Evolutionary conservation across 306 rosid species (phyloP), one percentile per base, ranked within the genome.

Genomic region (Castanospermum australe): DNA sequence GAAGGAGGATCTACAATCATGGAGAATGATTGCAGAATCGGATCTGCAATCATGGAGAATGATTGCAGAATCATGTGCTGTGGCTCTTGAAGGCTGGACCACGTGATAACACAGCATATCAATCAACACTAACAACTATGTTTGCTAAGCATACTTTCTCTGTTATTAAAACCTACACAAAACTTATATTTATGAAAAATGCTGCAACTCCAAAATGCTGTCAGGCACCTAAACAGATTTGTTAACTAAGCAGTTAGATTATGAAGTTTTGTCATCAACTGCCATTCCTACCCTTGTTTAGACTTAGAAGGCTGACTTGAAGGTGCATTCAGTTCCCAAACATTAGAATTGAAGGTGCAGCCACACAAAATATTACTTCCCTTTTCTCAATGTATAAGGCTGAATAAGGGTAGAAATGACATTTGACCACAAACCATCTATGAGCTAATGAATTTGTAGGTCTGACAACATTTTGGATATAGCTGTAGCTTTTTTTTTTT

Each of bases 281-380:
- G 2, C 25, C 28, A 62, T 33, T 62, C 59, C 79, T 18, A 61
- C 24, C 22, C 60, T 60, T 45, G 59, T 75, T 28, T 75, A 18
- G 62, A 75, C 22, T 45, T 24, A 12, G 8, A 60, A 44, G 63
- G 35, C 47, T 59, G 60, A 60, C 61, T 30, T n/a, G 61, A 44
- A 75, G 56, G 71, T 45, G 60, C 47, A 25, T n/a, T 60, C 30
- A 18, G 9, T 47, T 75, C 56, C 44, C 18, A 2, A 44, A 32
- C 60, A 61, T 28, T 75, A 45, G 59, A 60, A 28, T 42, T 73
- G 18, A 25, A 60, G 60, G 4, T 42, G 42, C 69, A 41, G 15
- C 45, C 44, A 59, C 59, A 42, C 33, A 60, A 74, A 21, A 39
- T 20, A 75, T n/a, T 75, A n/a, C n/a, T 61, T 62, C 71, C 36